Evolutionary conservation across 257 asterid species (phyloP), one percentile per base, ranked within the genome.

Genomic region (Agastache rugosa): DNA sequence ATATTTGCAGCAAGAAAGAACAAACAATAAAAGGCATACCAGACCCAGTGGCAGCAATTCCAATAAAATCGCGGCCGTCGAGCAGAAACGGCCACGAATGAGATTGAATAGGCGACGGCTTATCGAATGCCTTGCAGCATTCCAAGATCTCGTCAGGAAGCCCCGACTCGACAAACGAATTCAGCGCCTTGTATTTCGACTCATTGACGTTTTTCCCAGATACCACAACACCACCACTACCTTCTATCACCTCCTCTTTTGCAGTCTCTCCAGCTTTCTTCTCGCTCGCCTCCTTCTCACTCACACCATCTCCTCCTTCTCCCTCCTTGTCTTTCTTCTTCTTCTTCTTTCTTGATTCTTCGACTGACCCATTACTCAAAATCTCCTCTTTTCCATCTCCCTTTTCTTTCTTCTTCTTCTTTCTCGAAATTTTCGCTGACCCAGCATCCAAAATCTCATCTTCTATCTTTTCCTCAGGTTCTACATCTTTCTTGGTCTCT

Each of bases 21-120:
- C n/a, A 48, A 47, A 1, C 29, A 4, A 58, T 0, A 16, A 51
- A 1, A 8, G 4, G 12, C 14, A 51, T 80, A 95, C 99, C 99
- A 62, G 99, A 95, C 20, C 99, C 99, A 37, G 98, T 95, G 64
- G 85, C 88, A 11, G 99, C 99, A 39, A 95, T 95, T 45, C 99
- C 99, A 71, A 95, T 95, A 53, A 95, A 87, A 83, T 95, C 99
- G 1, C 97, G 96, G 31, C 96, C 96, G 42, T 90, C 86, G 35
- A 95, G 88, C 42, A 95, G 92, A 77, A 89, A 95, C n/a, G 94
- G 97, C 98, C 99, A 95, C 0, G 98, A 83, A 77, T 95, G 88
- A 20, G 98, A 82, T 61, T 95, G 99, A 79, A 95, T 95, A 4
- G 99, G 99, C 31, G 98, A 95, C 0, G 98, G 99, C 81, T 85